Evolutionary conservation across 345 rosid species (phyloP).

Genomic region (Viola odorata): DNA sequence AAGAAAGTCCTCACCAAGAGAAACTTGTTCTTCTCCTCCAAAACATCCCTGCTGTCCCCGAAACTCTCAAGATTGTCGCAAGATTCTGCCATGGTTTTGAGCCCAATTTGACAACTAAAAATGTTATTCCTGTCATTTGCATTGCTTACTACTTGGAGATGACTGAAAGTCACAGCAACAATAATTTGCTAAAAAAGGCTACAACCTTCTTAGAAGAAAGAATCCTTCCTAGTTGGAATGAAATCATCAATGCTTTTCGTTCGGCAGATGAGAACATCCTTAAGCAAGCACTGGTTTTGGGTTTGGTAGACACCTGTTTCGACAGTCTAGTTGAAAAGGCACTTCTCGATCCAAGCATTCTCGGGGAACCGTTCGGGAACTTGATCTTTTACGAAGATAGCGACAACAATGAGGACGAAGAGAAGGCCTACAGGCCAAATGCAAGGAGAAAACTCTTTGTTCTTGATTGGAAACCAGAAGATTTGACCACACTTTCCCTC

Average conservation of each 20-base stretch:
- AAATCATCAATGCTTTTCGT: conserved; percentile 56
- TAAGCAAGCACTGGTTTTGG: conserved; percentile 35
- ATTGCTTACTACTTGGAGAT: conserved; percentile 54
- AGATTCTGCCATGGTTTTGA: conserved; percentile 65
- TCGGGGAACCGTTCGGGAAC: conserved; percentile 47
- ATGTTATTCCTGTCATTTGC: conserved; percentile 53
- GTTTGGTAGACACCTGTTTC: conserved; percentile 54
- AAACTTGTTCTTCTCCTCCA: conserved; percentile 31
- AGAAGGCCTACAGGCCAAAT: conserved; percentile 41
- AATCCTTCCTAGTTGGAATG: conserved; percentile 72
- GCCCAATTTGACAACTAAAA: conserved; percentile 42
- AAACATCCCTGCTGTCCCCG: conserved; percentile 48
- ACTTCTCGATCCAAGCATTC: conserved; percentile 48
- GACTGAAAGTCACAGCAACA: conserved; percentile 52
- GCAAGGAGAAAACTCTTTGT: conserved; percentile 61
- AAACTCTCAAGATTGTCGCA: conserved; percentile 54
- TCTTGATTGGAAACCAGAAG: conserved; percentile 52
- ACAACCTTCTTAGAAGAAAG: conserved; percentile 38
- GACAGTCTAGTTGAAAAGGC: conserved; percentile 53
- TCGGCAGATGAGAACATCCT: conserved; percentile 24
- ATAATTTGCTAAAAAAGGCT: conserved; percentile 52
- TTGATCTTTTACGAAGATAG: conserved; percentile 10
- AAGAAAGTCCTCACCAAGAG: conserved; percentile 22
- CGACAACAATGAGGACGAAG: conserved; percentile 14
- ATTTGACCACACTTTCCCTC: conserved; percentile 49